Base-by-base conservation (phyloP, 2,329 filamentous ascomycete genomes). In the Aspergillus arachidicola region DNA sequence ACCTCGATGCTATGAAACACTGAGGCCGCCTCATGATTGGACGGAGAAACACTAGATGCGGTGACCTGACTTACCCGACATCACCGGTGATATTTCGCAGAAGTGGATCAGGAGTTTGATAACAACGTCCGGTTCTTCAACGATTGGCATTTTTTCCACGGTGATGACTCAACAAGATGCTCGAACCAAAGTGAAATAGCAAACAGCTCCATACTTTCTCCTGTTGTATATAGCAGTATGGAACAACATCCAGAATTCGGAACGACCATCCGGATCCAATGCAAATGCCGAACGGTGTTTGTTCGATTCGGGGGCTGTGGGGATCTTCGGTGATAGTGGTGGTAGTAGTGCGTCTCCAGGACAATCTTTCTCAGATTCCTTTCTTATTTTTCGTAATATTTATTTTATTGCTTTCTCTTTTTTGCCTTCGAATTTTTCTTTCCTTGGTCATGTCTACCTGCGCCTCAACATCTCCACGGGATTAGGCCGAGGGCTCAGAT, bases 401-500 rank as follows among this genome's bases (percentile, higher is more conserved):
- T 58, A 21, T 30, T 45, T 23, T 41, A 16, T 9, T 41, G n/a
- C 16, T 41, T n/a, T n/a, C 7, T 19, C 12, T 41, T n/a, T n/a
- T n/a, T 19, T 41, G 19, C 38, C 16, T 41, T 41, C 3, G 16
- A 41, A n/a, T 53, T 53, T n/a, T 10, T 48, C 12, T 28, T 50
- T 38, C 32, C 45, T 41, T 36, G 61, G 46, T 58, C 56, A 12
- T 51, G 48, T 51, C 28, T 28, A 48, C 45, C 23, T 48, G 45
- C 45, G 12, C 11, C 45, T 48, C 23, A 28, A 16, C 16, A 41
- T 41, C 16, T 16, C 16, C 55, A 50, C 41, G 56, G 38, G 56
- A 64, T 62, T 45, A 59, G 57, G 19, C 55, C 57, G 50, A 50
- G 64, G 57, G 64, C 64, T 66, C 64, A 64, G 64, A 64, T 66